Evolutionary conservation across 768 basidiomycete species (phyloP).

Genomic region (Mycena belliarum): DNA sequence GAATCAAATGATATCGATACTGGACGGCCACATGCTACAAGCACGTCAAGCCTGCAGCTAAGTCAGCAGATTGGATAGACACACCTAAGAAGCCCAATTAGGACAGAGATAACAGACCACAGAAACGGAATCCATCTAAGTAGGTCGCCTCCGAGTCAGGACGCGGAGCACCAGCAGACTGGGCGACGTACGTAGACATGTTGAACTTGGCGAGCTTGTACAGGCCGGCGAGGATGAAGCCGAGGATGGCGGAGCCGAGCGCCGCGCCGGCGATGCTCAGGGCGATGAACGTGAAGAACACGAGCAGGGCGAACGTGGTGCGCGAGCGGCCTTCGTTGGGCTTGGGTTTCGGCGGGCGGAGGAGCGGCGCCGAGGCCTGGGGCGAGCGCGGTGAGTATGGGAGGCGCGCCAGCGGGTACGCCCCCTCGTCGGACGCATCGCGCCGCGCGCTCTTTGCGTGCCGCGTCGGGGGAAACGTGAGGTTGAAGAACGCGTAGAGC

Average conservation of each 20-base stretch:
- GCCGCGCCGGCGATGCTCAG: conserved; percentile 48
- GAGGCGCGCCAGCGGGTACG: conserved; percentile 18
- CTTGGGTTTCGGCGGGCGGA: conserved; percentile 19
- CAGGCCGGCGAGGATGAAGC: conserved; percentile 45
- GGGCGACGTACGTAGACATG: conserved; percentile 53
- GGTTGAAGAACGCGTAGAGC: conserved; percentile 51
- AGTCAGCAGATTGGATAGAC: neutral
- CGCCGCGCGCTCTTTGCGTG: neutral
- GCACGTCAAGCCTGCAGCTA: neutral
- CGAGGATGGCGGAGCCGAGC: conserved; percentile 46
- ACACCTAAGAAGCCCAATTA: conserved; percentile 22
- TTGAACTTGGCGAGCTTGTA: conserved; percentile 50
- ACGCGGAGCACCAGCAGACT: neutral
- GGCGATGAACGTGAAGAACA: conserved; percentile 42
- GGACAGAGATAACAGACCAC: conserved; percentile 22
- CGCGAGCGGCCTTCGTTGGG: conserved; percentile 46
- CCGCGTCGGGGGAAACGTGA: conserved; percentile 45
- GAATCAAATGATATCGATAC: conserved; percentile 21
- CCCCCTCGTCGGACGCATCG: conserved; percentile 6
- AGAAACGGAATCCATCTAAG: conserved; percentile 27
- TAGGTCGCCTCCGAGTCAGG: neutral
- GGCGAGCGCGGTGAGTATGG: conserved; percentile 19
- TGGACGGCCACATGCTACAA: conserved; percentile 16
- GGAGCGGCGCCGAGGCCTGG: conserved; percentile 8
- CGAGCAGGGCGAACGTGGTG: conserved; percentile 47